These are phyloP conservation scores for Penicillium longicatenatum DNA, from an alignment of 495 filamentous ascomycete species.

Conservation along the genomic window DNA sequence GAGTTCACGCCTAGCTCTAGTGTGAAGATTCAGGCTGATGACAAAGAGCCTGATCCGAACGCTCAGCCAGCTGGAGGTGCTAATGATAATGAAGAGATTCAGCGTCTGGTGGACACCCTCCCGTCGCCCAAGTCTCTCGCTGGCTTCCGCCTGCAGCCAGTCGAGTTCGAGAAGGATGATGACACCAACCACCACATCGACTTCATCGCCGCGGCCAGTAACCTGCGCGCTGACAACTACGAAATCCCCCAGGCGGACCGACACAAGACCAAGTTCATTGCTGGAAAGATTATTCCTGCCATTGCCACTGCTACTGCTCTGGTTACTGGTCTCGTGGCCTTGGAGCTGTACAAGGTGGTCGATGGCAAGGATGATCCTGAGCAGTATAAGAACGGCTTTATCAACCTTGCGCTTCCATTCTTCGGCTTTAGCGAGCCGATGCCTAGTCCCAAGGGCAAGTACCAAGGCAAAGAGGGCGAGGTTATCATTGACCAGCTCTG, in stretches of 20 bases:
- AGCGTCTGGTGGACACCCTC: conserved; percentile 63
- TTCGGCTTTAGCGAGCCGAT: conserved; percentile 98
- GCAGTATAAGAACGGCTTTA: conserved; percentile 98
- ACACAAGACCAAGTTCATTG: conserved; percentile 99
- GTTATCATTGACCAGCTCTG: conserved; percentile 92
- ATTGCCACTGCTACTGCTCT: conserved; percentile 97
- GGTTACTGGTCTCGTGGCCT: conserved; percentile 87
- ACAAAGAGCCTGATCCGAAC: conserved; percentile 94
- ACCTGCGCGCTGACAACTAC: conserved; percentile 96
- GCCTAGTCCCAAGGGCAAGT: conserved; percentile 86
- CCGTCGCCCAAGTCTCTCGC: conserved; percentile 78
- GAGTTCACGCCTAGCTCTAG: conserved; percentile 90
- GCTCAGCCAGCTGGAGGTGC: conserved; percentile 54
- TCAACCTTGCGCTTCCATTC: conserved; percentile 96
- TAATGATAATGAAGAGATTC: conserved; percentile 72
- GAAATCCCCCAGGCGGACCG: conserved; percentile 88
- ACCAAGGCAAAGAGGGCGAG: conserved; percentile 70
- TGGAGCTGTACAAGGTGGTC: conserved; percentile 95
- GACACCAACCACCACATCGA: conserved; percentile 98
- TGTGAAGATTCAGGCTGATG: conserved; percentile 96
- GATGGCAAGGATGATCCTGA: conserved; percentile 94
- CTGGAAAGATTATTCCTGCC: conserved; percentile 98
- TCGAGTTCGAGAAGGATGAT: conserved; percentile 99
- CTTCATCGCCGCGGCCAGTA: conserved; percentile 97
- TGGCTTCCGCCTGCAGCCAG: conserved; percentile 83